These are phyloP conservation scores for Paracamarosporium sp. DNA, from an alignment of 2,329 filamentous ascomycete species.

Conservation along the genomic window DNA sequence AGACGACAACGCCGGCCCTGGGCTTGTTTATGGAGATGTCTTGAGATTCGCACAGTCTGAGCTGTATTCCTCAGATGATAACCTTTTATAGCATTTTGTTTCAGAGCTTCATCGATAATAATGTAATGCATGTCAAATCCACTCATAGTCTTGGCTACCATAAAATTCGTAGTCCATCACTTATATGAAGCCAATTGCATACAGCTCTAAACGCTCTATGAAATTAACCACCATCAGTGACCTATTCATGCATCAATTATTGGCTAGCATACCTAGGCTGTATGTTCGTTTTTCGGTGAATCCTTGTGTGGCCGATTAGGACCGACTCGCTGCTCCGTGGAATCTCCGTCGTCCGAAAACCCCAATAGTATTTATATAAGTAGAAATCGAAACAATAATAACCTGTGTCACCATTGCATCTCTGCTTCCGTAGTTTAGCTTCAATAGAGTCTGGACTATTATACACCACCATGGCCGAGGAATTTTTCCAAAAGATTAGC, in stretches of 20 bases:
- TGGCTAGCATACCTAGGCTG: background rate
- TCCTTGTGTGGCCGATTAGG: background rate
- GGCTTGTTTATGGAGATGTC: conserved; percentile 29
- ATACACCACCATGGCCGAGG: background rate
- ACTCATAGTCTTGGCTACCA: background rate
- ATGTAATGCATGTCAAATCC: background rate
- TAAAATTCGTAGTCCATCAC: background rate
- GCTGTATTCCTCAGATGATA: background rate
- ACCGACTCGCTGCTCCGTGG: background rate
- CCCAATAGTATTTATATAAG: background rate
- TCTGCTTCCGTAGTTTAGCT: background rate
- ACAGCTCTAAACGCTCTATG: background rate
- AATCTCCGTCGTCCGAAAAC: background rate
- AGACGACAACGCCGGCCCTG: conserved; percentile 27
- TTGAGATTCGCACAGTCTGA: background rate
- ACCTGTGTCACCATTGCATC: background rate
- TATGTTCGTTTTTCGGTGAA: background rate
- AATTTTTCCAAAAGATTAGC: background rate
- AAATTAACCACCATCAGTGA: background rate
- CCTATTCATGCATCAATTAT: background rate
- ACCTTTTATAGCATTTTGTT: background rate
- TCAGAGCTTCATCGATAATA: background rate
- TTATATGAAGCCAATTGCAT: background rate
- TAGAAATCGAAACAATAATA: background rate
- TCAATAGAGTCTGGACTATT: background rate